Evolutionary conservation across 768 basidiomycete genomes (phyloP).

Genomic region (Boletus sp.): DNA sequence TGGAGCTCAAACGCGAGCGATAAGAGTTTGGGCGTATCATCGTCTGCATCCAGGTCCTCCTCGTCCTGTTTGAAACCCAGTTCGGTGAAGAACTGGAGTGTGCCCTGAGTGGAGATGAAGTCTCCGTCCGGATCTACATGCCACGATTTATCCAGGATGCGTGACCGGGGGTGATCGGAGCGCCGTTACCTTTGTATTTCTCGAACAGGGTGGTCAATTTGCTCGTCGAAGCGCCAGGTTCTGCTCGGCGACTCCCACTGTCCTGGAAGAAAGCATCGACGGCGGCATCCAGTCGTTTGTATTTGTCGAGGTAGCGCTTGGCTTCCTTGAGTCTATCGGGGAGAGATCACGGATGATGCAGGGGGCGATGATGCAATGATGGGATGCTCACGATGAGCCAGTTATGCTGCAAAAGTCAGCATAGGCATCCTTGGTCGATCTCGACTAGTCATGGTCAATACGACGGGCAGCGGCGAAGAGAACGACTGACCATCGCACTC

Average conservation of each 20-base stretch:
- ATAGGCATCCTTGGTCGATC: constrained; percentile 41
- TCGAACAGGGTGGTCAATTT: constrained; percentile 62
- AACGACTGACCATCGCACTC: constrained; percentile 22
- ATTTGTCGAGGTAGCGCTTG: constrained; percentile 63
- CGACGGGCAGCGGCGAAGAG: background rate
- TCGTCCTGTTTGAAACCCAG: constrained; percentile 28
- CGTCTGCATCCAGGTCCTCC: constrained; percentile 63
- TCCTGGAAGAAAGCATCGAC: constrained; percentile 72
- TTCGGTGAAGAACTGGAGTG: constrained; percentile 62
- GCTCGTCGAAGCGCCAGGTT: constrained; percentile 43
- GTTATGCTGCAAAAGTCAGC: constrained; percentile 65
- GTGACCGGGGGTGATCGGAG: constrained; percentile 3
- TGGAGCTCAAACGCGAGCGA: constrained; percentile 80
- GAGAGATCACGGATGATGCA: constrained; percentile 1
- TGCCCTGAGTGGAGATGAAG: constrained; percentile 75
- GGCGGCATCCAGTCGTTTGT: constrained; percentile 70
- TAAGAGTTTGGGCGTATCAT: constrained; percentile 74
- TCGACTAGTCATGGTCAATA: constrained; percentile 22
- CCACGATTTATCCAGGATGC: background rate
- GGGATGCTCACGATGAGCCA: constrained; percentile 61
- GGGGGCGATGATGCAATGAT: background rate
- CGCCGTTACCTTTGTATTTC: constrained; percentile 57
- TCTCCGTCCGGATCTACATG: constrained; percentile 54
- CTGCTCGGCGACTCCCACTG: constrained; percentile 4
- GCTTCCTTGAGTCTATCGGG: constrained; percentile 49